These are phyloP conservation scores for Podospora fimiseda DNA, from an alignment of 495 filamentous ascomycete genomes.

Conservation along the genomic window DNA sequence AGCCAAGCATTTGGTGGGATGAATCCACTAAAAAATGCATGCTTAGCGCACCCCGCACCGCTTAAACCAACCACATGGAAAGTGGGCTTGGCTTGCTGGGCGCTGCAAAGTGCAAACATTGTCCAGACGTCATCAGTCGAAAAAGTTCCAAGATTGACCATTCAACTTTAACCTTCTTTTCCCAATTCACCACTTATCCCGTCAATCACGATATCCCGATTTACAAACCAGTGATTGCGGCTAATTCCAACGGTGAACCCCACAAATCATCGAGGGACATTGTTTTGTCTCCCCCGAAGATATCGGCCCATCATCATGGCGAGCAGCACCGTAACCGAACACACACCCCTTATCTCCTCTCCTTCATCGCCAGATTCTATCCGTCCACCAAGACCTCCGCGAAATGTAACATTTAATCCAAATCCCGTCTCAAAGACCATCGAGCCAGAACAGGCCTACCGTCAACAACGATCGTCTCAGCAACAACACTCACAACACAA, in stretches of 20 bases:
- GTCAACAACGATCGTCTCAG: slow-evolving; percentile 5
- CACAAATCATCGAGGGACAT: background rate
- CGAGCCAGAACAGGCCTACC: slow-evolving; percentile 34
- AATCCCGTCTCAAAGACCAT: slow-evolving; percentile 46
- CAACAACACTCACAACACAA: slow-evolving; percentile 11
- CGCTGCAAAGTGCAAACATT: slow-evolving; percentile 2
- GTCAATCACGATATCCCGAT: too few relatives aligned
- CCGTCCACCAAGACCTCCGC: slow-evolving; percentile 30
- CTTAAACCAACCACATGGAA: slow-evolving; percentile 1
- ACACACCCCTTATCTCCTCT: slow-evolving; percentile 33
- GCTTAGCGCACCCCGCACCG: background rate
- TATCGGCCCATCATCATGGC: slow-evolving; percentile 14
- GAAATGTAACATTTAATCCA: slow-evolving; percentile 46
- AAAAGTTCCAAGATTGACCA: background rate
- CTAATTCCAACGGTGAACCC: too few relatives aligned
- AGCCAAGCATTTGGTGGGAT: background rate
- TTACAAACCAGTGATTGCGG: too few relatives aligned
- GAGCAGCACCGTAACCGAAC: slow-evolving; percentile 14
- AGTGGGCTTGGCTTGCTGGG: background rate
- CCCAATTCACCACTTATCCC: background rate
- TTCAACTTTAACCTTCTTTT: background rate
- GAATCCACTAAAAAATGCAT: background rate
- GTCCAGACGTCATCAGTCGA: slow-evolving; percentile 1
- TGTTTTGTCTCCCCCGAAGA: background rate
- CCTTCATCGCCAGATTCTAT: slow-evolving; percentile 25